A percentile compares a stretch with the other conserved stretches of the same genome.
Conservation (phyloP, 2,329 filamentous ascomycete species). For the Clonostachys solani region DNA sequence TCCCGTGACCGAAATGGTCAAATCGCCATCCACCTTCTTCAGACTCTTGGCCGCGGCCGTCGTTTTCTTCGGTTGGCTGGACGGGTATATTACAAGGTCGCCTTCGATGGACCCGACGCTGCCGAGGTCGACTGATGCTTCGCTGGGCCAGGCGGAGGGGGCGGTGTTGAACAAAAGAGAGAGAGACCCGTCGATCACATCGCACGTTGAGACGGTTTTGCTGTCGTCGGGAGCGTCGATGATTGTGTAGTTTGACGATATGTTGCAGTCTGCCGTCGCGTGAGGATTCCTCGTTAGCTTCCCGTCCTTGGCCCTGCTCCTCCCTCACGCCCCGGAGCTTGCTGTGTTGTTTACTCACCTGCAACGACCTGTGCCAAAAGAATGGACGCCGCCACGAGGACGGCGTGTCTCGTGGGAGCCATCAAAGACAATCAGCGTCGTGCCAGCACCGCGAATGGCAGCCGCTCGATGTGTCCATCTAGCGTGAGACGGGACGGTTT, state of each 20-base stretch:
- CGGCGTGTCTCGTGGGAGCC: no score
- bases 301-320: no score
- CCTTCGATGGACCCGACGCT: constrained; percentile 11
- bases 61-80: constrained; percentile 11
- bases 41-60: constrained; percentile 11
- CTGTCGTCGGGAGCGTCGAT: constrained; percentile 12
- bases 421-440: no score
- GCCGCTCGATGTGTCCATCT: no score
- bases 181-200: constrained; percentile 15
- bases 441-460: no score
- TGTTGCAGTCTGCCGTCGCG: constrained; percentile 11
- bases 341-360: no score
- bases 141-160: constrained; percentile 14
- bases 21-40: constrained; percentile 10
- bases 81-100: constrained; percentile 13
- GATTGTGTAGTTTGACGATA: constrained; percentile 17
- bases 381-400: no score
- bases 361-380: no score
- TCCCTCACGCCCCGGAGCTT: no score
- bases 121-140: constrained; percentile 16
- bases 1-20: constrained; percentile 15
- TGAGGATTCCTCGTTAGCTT: no score
- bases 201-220: constrained; percentile 13
- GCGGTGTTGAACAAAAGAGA: constrained; percentile 15
- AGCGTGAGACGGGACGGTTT: no score